Base-by-base conservation (phyloP, 495 filamentous ascomycete species). In the Jackrogersella multiformis region DNA sequence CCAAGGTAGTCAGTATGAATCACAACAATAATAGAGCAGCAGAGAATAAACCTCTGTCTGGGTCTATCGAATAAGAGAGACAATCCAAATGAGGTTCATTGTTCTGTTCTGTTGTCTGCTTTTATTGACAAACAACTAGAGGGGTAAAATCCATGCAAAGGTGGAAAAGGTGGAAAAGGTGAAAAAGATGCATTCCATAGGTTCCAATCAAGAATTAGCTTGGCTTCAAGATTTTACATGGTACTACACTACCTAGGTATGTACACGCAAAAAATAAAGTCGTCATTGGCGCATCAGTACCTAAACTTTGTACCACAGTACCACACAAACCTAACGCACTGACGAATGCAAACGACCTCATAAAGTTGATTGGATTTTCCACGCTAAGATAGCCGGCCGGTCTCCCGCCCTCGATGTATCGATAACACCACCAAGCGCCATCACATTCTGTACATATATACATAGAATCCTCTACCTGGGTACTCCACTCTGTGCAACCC, bases 271-370 rank as follows among this genome's bases (percentile, higher is more conserved):
- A n/a, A n/a, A n/a, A n/a, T 3, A 34, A 61, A 58, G 63, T 69
- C 67, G 67, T 70, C 67, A 71, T 68, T 62, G 26, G 72, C 39
- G 56, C 69, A 72, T 61, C 56, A 72, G 52, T 55, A 56, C n/a
- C n/a, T n/a, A n/a, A n/a, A n/a, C 38, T 44, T 42, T 52, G 53
- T 56, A 42, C 49, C 55, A 45, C 38, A 54, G 23, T 36, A n/a
- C n/a, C n/a, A n/a, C n/a, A n/a, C n/a, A n/a, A n/a, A n/a, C n/a
- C n/a, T 54, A 62, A 49, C n/a, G n/a, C 41, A 15, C 32, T 61
- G 59, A 35, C 41, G 49, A 41, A 18, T 34, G 35, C 34, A 56
- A 48, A 39, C 38, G 48, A 61, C 54, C 44, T 16, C 8, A n/a
- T 46, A 26, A 35, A 30, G n/a, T 66, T 55, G 34, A 61, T 48